Conservation (phyloP, 2,329 filamentous ascomycete genomes). For the Blastomyces gilchristii region DNA sequence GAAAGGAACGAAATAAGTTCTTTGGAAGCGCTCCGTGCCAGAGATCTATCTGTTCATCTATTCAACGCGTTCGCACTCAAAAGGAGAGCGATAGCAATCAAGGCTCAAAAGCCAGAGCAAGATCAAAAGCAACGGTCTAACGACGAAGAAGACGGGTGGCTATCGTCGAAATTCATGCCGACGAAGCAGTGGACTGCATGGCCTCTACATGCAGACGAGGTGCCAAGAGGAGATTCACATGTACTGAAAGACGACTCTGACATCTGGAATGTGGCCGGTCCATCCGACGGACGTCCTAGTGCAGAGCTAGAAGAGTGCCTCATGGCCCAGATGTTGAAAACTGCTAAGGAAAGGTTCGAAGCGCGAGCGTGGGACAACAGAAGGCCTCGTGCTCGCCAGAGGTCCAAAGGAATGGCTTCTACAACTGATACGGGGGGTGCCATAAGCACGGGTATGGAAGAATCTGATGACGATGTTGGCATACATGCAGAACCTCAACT, state of each 20-base stretch:
- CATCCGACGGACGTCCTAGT: conserved; percentile 43
- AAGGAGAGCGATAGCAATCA: conserved; percentile 27
- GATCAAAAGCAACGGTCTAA: conserved; percentile 2
- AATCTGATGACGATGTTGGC: conserved; percentile 17
- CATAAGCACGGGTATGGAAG: conserved; percentile 16
- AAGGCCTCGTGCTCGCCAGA: conserved; percentile 1
- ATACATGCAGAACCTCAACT: conserved; percentile 12
- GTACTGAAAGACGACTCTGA: conserved; percentile 42
- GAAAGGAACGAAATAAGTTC: conserved; percentile 60
- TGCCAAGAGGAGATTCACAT: conserved; percentile 50
- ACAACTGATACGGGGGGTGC: conserved; percentile 8
- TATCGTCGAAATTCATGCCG: conserved; percentile 31
- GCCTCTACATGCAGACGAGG: conserved; percentile 56
- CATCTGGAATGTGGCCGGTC: conserved; percentile 42
- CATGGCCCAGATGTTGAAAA: conserved; percentile 53
- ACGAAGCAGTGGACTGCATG: conserved; percentile 68
- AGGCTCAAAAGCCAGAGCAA: conserved; percentile 5
- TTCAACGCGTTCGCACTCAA: conserved; percentile 68
- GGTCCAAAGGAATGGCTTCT: conserved; percentile 13
- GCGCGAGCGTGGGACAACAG: conserved; percentile 28
- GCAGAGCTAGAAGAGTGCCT: conserved; percentile 59
- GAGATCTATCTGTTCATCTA: conserved; percentile 64
- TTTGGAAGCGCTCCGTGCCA: conserved; percentile 52
- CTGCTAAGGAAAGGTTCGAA: conserved; percentile 56
- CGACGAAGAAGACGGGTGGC: conserved; percentile 14